Conservation (phyloP, 1,284 basidiomycete species). For the Grifola frondosa region DNA sequence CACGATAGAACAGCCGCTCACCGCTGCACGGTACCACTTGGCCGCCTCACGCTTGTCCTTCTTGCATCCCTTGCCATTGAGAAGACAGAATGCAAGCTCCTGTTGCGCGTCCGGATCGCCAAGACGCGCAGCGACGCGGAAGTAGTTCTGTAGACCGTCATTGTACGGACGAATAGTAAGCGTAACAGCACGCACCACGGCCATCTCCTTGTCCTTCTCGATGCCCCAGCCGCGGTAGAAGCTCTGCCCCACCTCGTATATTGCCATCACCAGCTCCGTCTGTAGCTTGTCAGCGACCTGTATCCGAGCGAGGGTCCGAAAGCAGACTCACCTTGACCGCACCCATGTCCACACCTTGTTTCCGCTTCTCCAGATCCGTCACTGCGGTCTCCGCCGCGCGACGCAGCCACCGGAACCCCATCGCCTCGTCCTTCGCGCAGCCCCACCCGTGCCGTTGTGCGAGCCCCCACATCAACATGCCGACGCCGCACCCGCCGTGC, state of each 20-base stretch:
- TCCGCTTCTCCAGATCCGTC: slow-evolving; percentile 68
- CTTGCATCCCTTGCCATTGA: slow-evolving; percentile 87
- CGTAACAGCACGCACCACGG: slow-evolving; percentile 52
- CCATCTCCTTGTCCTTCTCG: slow-evolving; percentile 84
- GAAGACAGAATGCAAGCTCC: slow-evolving; percentile 81
- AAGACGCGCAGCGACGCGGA: slow-evolving; percentile 77
- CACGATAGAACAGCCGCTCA: too few relatives aligned
- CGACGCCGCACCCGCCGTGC: slow-evolving; percentile 80
- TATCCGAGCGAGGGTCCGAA: too few relatives aligned
- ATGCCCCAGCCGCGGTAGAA: slow-evolving; percentile 93
- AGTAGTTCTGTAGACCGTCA: slow-evolving; percentile 67
- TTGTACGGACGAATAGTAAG: not conserved
- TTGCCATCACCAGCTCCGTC: slow-evolving; percentile 83
- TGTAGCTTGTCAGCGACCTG: too few relatives aligned
- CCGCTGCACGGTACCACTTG: slow-evolving; percentile 86
- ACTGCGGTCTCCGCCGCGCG: slow-evolving; percentile 81
- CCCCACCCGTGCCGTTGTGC: slow-evolving; percentile 91
- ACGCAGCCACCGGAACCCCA: slow-evolving; percentile 82
- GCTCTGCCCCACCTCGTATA: slow-evolving; percentile 91
- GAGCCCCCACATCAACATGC: slow-evolving; percentile 92
- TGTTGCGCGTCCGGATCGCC: slow-evolving; percentile 87
- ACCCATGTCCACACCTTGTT: slow-evolving; percentile 38
- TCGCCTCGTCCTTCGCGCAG: slow-evolving; percentile 70
- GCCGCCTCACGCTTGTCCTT: slow-evolving; percentile 86
- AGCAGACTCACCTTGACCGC: slow-evolving; percentile 42